Conservation (phyloP, 2,329 filamentous ascomycete species). For the Ophiocordyceps camponoti-floridani region DNA sequence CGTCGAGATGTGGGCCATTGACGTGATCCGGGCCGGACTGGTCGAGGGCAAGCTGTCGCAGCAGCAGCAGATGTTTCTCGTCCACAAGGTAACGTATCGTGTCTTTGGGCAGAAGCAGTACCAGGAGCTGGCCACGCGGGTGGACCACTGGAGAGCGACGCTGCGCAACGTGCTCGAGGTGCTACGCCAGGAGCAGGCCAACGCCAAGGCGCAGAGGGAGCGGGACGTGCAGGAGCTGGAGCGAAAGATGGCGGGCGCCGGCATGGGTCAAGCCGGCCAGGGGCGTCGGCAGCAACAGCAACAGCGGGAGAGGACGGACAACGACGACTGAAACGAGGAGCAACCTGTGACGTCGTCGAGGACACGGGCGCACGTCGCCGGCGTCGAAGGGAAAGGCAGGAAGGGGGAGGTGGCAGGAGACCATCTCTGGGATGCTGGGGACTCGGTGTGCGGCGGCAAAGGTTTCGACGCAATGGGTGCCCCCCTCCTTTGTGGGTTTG, state of each 20-base stretch:
- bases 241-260: constrained; percentile 37
- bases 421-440: neutral
- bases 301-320: constrained; percentile 31
- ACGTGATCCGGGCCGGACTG: constrained; percentile 87
- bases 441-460: neutral
- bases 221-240: constrained; percentile 56
- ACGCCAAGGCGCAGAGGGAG: constrained; percentile 61
- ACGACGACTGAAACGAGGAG: constrained; percentile 30
- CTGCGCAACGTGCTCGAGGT: constrained; percentile 63
- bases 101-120: constrained; percentile 98
- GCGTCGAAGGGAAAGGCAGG: neutral
- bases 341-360: neutral
- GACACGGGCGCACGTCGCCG: neutral
- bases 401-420: neutral
- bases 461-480: neutral
- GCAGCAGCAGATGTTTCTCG: constrained; percentile 79
- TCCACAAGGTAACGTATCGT: constrained; percentile 90
- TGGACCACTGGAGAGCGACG: constrained; percentile 82
- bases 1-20: constrained; percentile 97
- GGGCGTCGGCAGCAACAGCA: constrained; percentile 17
- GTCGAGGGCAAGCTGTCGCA: constrained; percentile 95
- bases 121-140: constrained; percentile 75
- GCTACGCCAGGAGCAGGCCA: constrained; percentile 63
- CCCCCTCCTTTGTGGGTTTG: neutral
- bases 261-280: constrained; percentile 14